Conservation (phyloP, 2,329 filamentous ascomycete genomes). For the Tolypocladium amazonense region DNA sequence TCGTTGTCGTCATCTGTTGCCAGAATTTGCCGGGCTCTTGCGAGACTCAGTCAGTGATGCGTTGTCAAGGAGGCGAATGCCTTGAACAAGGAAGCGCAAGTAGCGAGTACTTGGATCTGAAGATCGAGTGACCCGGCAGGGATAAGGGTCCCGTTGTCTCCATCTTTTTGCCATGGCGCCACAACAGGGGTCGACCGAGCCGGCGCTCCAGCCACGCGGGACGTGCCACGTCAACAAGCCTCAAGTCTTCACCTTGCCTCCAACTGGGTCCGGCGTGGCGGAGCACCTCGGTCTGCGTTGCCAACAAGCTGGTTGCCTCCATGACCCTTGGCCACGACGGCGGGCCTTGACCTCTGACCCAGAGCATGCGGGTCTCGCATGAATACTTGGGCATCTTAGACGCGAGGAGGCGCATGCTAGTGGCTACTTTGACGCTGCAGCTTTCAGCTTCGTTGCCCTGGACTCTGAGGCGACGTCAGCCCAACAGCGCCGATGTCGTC, state of each 20-base stretch:
- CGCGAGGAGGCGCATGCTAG: neutral
- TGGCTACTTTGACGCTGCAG: slow-evolving; percentile 3
- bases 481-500: neutral
- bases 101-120: slow-evolving; percentile 17
- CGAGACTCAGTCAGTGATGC: neutral
- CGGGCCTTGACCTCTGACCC: slow-evolving; percentile 7
- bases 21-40: neutral
- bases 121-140: slow-evolving; percentile 18
- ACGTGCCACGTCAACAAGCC: slow-evolving; percentile 35
- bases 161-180: slow-evolving; percentile 2
- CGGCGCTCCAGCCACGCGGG: slow-evolving; percentile 19
- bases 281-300: slow-evolving; percentile 15
- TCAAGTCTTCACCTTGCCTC: slow-evolving; percentile 15
- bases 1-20: too few species aligned
- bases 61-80: neutral
- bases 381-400: slow-evolving; percentile 1
- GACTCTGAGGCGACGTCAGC: neutral
- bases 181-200: slow-evolving; percentile 3
- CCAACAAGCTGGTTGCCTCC: slow-evolving; percentile 7
- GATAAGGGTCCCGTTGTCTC: neutral
- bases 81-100: slow-evolving; percentile 4
- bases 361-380: slow-evolving; percentile 7
- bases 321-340: slow-evolving; percentile 10
- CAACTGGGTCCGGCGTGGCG: slow-evolving; percentile 22
- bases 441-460: slow-evolving; percentile 7